phyloP scores from a whole-genome alignment of 2,329 filamentous ascomycete species.

The Pyrenophora tritici-repentis region DNA sequence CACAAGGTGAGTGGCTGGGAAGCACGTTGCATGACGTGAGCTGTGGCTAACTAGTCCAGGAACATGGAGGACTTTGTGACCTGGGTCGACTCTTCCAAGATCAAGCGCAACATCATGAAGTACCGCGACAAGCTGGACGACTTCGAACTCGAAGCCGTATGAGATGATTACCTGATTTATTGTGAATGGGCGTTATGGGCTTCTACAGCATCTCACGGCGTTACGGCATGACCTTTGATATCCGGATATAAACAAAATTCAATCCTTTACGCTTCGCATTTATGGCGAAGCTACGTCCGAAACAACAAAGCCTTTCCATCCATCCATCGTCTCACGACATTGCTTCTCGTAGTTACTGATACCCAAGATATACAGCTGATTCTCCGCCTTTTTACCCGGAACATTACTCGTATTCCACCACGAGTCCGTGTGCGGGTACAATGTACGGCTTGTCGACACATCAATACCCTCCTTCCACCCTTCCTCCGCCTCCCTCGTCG shows the following conservation, averaged over 20 bases:
- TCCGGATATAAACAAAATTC: constrained; percentile 2
- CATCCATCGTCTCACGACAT: constrained; percentile 24
- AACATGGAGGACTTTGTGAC: constrained; percentile 96
- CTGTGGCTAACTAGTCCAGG: constrained; percentile 45
- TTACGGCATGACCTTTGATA: constrained; percentile 18
- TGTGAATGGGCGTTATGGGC: constrained; percentile 25
- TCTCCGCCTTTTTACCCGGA: constrained; percentile 50
- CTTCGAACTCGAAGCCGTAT: constrained; percentile 70
- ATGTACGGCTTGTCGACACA: constrained; percentile 36
- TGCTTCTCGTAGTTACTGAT: constrained; percentile 29
- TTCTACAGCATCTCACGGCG: constrained; percentile 25
- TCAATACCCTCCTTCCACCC: constrained; percentile 48
- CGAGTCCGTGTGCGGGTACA: constrained; percentile 44
- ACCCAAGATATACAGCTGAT: constrained; percentile 47
- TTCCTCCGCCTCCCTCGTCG: constrained; percentile 46
- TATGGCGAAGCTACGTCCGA: not conserved
- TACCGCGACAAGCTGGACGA: constrained; percentile 95
- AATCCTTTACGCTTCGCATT: not conserved
- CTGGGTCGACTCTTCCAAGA: constrained; percentile 95
- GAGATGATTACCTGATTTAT: constrained; percentile 8
- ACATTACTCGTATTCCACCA: constrained; percentile 53
- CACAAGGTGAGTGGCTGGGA: constrained; percentile 50
- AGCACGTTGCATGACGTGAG: no score
- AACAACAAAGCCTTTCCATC: constrained; percentile 36
- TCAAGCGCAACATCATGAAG: constrained; percentile 93